Base-by-base conservation (phyloP, 768 basidiomycete species). In the Boletus tomentosulus region DNA sequence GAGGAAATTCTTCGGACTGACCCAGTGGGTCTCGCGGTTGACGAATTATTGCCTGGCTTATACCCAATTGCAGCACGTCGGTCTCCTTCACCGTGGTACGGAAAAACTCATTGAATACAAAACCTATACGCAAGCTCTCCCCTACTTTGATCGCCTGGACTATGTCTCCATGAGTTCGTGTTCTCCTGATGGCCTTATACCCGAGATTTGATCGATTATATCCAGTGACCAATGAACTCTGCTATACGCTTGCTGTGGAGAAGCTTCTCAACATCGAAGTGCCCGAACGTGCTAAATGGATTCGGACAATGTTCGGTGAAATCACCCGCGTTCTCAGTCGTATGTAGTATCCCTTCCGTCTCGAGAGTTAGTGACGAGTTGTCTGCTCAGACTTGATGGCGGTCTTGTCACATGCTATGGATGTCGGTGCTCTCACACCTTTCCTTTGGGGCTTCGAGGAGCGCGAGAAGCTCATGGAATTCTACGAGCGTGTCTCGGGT, bases 401-500 rank as follows among this genome's bases (percentile, higher is more conserved):
- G 56, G 80, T 98, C 56, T 81, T 99, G 39, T 91, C 95, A 2
- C 92, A 95, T 71, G 87, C 90, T 49, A 94, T 93, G 90, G 93
- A 99, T 66, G 96, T 99, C 58, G 96, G 96, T 69, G 96, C 92
- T 54, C 83, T 99, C 10, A 99, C 96, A 2, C 96, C 96, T 35
- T 99, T 98, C 86, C 78, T 99, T 30, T 99, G 96, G 94, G 96
- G 96, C 63, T 98, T 98, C 79, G 96, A 98, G 73, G 96, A 99
- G 73, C 92, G 96, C 52, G 96, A 98, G 76, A 99, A 99, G 78
- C 84, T 98, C 58, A 98, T 98, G 96, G 96, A 99, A 69, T 99
- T 98, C 74, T 99, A 99, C 71, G 96, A 99, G 74, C 93, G 96
- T 53, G 96, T 98, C 38, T 98, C 95, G 9, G 96, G 96, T 59